Evolutionary conservation across 1,284 basidiomycete species (phyloP), one percentile per base, ranked within the genome.

Genomic region (Cryptococcus depauperatus): DNA sequence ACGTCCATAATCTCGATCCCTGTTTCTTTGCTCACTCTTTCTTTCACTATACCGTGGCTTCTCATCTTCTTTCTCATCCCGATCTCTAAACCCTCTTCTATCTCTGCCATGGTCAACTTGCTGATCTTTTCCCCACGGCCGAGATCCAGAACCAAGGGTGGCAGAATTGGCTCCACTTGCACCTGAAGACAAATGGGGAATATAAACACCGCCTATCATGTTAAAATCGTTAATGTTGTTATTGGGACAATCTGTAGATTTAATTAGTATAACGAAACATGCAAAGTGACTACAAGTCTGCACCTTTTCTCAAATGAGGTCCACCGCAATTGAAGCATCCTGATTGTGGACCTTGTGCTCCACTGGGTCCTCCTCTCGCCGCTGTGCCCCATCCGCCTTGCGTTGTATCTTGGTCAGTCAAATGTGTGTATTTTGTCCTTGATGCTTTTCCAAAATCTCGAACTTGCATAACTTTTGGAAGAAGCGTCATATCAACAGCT

Each of bases 391-490:
- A 75, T 81, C 86, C 23, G 79, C 85, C 49, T 78, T 81, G 48
- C 61, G 85, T 86, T 1, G 93, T 98, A 68, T 98, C 93, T 74
- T 98, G 87, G 62, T 92, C 90, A 33, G 89, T 73, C 56, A 98
- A 73, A 72, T 98, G 92, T 16, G 93, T 97, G 63, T 95, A 98
- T 73, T 93, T 62, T 7, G 59, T 57, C 22, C 60, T 48, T 5
- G 62, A 64, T 16, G 55, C 51, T 58, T 73, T 73, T 40, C 95
- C 95, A 67, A 91, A 98, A 73, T 97, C 84, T 69, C 83, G 83
- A 59, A 95, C 90, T 74, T 98, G 95, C 90, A 98, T 93, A 51
- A 96, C 85, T 69, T 85, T 79, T 7, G 95, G 95, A 33, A 99
- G 75, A 52, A 85, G 58, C 6, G 84, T 82, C 34, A 93, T 80